Conservation (phyloP, 305 asterid genomes). For the Fraxinus velutina region DNA sequence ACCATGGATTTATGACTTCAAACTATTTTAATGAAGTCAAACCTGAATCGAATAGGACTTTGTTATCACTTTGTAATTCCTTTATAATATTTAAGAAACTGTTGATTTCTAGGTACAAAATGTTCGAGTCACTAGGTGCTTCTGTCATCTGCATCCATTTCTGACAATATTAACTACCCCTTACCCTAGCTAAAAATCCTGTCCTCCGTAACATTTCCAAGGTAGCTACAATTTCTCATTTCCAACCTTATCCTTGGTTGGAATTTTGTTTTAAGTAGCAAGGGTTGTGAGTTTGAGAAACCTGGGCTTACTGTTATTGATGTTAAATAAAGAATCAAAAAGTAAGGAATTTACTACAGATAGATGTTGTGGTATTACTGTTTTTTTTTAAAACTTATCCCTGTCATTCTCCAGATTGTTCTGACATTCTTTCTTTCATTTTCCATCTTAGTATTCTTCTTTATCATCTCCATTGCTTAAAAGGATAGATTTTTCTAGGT, state of each 20-base stretch:
- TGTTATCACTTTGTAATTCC: background rate
- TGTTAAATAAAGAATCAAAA: background rate
- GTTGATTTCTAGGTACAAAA: background rate
- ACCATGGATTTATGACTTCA: background rate
- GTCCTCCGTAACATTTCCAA: background rate
- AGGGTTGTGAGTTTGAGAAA: background rate
- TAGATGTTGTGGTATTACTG: background rate
- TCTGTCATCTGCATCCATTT: background rate
- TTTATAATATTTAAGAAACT: background rate
- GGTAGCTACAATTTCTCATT: background rate
- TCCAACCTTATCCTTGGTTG: background rate
- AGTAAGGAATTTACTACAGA: background rate
- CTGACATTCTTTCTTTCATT: background rate
- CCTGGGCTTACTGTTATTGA: background rate
- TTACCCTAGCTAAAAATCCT: background rate
- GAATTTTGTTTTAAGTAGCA: background rate
- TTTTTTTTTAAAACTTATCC: background rate
- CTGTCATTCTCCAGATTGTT: background rate
- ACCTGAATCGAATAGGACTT: background rate
- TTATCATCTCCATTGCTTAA: conserved; percentile 23
- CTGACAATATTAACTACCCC: background rate
- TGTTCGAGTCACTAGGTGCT: background rate
- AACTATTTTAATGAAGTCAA: background rate
- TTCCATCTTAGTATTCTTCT: background rate
- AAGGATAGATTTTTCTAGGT: conserved; percentile 36